Base-by-base conservation (phyloP, 2,329 filamentous ascomycete species). In the Davidsoniella eucalypti region DNA sequence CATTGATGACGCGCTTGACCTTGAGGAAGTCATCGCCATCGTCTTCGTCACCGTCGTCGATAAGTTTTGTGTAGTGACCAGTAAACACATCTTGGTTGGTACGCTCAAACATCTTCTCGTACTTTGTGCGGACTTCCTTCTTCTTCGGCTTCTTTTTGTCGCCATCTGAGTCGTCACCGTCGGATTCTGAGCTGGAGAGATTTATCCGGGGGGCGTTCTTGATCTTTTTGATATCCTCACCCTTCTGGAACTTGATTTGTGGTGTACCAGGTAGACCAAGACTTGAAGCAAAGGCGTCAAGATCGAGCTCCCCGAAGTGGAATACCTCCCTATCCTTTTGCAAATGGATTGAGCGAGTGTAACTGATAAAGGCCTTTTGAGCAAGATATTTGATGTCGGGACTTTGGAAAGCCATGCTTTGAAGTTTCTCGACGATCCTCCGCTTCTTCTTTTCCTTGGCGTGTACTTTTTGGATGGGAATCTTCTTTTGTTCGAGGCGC, bases 71-170 rank as follows among this genome's bases (percentile, higher is more conserved):
- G 69, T 95, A 96, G 66, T 98, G 92, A 51, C 82, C 80, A n/a
- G 90, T 88, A 56, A 98, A 67, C 29, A 98, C 84, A 61, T 95
- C 88, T 65, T 96, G 90, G 65, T 98, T 98, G 58, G 83, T 84
- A 54, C 92, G 76, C 69, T 95, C 90, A 65, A 96, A 95, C 92
- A 98, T 96, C 58, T 87, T 82, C 64, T 98, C 87, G 63, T 94
- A 93, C 64, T 94, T 96, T 29, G 93, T 98, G 54, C 87, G 78
- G 16, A 94, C 85, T 58, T 80, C 76, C 9, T 73, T 70, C 66
- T 84, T 81, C 65, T 80, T 78, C 62, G 76, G 78, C 54, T 69
- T 66, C 56, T 69, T 68, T 36, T 54, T 42, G 10, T 63, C 65
- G 17, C 68, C 69, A 8, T 70, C 70, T 2, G 60, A 64, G 14